Evolutionary conservation across 83 land plant species (phyloP).

Genomic region (Thuja plicata): DNA sequence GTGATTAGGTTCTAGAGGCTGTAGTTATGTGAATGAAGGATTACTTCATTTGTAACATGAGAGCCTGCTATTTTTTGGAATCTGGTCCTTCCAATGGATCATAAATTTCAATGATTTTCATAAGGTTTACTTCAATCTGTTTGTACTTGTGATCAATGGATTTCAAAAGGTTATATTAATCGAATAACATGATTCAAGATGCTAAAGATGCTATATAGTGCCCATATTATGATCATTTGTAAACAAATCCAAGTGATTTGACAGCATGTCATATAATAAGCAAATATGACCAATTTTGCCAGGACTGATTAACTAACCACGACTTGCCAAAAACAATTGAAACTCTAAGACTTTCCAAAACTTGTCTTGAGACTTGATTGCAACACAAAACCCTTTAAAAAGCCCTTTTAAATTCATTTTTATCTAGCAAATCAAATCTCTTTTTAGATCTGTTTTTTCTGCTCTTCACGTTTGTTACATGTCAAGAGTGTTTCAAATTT

Average conservation of each 20-base stretch:
- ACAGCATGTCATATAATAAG: neutral
- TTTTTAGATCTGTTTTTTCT: neutral
- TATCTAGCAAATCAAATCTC: neutral
- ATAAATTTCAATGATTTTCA: neutral
- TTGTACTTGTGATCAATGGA: neutral
- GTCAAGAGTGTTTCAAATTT: neutral
- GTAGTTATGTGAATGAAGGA: neutral
- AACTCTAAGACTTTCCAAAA: neutral
- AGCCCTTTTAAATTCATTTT: neutral
- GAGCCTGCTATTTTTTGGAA: neutral
- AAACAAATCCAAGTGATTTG: neutral
- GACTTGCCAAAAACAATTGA: neutral
- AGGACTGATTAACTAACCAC: neutral
- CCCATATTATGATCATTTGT: neutral
- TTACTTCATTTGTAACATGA: neutral
- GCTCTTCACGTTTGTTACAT: neutral
- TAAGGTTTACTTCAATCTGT: neutral
- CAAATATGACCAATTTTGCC: neutral
- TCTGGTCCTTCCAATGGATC: neutral
- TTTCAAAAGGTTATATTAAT: neutral
- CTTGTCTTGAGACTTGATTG: neutral
- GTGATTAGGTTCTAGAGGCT: neutral
- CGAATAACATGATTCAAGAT: neutral
- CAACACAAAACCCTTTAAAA: neutral
- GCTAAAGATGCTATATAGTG: neutral